Evolutionary conservation across 257 asterid species (phyloP), one percentile per base, ranked within the genome.

Genomic region (Ophiorrhiza pumila): DNA sequence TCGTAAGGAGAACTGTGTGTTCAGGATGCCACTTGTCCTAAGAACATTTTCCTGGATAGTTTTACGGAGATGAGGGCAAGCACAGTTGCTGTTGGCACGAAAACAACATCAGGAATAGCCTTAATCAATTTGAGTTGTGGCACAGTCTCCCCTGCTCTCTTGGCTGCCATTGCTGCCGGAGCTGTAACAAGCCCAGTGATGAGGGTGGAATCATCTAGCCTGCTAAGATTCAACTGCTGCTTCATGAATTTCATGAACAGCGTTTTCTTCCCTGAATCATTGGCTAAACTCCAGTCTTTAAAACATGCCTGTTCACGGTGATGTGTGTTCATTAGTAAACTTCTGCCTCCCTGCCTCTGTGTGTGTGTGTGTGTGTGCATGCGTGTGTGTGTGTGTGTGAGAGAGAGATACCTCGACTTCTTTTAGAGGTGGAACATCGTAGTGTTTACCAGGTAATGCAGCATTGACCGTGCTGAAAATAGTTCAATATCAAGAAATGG

Each of bases 401-500:
- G 65, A 43, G 85, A 65, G 78, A 72, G 58, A 52, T 64, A 90
- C 97, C 97, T 87, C 69, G 49, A 93, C 80, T 52, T 88, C 88
- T 32, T 83, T 47, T 6, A 58, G 68, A 12, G 88, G 76, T 37
- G 97, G 98, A 45, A 71, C 89, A 71, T 86, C 87, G 29, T 87
- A 89, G 60, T 93, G 97, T 84, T 91, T 93, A 14, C 98, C 96
- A 32, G 98, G 98, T 81, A 93, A 79, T 61, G 98, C 91, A 27
- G 83, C 74, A 66, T 91, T 93, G 69, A 93, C 87, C 12, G 88
- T 83, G 85, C 96, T 89, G 91, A 70, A 64, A 68, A 41, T 31
- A n/a, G 69, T 53, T 34, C n/a, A 25, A 42, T 11, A 12, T 35
- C 64, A 68, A 50, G 52, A 61, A 67, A 35, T 39, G 53, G 60